A percentile compares a stretch with the other conserved stretches of the same genome.
These are phyloP conservation scores for Globisporangium rhizosaccharum DNA, from an alignment of 352 stramenopile species.

Conservation along the genomic window DNA sequence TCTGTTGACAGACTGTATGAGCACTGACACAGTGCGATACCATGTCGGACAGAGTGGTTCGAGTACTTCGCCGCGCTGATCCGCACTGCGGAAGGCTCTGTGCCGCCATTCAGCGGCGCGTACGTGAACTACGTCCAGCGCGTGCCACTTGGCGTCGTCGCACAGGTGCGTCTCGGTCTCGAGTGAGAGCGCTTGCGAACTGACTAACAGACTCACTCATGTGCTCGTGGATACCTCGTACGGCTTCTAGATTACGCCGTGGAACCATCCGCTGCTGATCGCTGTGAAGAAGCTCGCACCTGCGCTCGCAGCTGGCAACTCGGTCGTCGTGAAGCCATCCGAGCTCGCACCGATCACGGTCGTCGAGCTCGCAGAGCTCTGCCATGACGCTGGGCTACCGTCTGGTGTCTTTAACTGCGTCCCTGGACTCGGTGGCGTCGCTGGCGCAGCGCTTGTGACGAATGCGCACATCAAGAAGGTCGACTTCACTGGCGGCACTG, in stretches of 20 bases:
- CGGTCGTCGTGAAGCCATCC: constrained; percentile 83
- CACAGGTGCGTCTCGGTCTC: constrained; percentile 17
- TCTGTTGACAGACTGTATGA: not conserved
- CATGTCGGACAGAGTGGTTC: constrained; percentile 54
- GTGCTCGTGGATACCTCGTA: too few species aligned
- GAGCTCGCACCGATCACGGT: constrained; percentile 68
- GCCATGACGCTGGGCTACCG: constrained; percentile 28
- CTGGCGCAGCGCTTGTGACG: constrained; percentile 29
- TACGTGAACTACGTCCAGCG: constrained; percentile 58
- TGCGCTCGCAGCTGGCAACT: constrained; percentile 69
- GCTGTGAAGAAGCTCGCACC: constrained; percentile 65
- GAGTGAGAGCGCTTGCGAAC: too few species aligned
- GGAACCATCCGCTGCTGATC: constrained; percentile 81
- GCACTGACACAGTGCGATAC: not conserved
- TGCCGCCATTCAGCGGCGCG: constrained; percentile 49
- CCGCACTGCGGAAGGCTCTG: constrained; percentile 54
- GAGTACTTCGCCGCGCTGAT: constrained; percentile 80
- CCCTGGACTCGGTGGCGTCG: constrained; percentile 26
- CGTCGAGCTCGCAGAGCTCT: constrained; percentile 39
- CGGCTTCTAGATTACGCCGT: constrained; percentile 54
- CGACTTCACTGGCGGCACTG: constrained; percentile 45
- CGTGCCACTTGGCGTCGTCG: constrained; percentile 57
- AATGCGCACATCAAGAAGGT: constrained; percentile 46
- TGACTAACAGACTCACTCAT: not conserved
- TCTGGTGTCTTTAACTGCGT: constrained; percentile 46